These are phyloP conservation scores for Nicotiana undulata DNA, from an alignment of 257 asterid genomes.

Conservation along the genomic window DNA sequence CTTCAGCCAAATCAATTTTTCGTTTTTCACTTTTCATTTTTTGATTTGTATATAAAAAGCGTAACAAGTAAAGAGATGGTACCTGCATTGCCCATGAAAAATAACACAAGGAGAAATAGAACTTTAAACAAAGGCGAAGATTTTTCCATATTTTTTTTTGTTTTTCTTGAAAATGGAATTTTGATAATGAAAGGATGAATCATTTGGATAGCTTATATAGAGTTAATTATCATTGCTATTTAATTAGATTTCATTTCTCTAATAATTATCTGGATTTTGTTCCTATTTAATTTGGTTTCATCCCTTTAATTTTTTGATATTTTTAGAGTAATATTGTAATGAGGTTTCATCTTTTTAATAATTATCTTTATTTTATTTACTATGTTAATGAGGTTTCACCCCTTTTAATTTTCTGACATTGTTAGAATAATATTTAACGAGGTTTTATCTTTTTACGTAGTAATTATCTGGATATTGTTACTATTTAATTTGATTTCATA, in stretches of 20 bases:
- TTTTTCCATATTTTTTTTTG: not conserved
- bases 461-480: not conserved
- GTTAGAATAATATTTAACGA: not conserved
- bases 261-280: not conserved
- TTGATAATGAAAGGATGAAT: not conserved
- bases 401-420: too few species aligned
- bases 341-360: too few species aligned
- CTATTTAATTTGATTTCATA: too few species aligned
- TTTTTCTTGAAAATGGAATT: not conserved
- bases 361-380: too few species aligned
- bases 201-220: not conserved
- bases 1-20: too few species aligned
- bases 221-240: not conserved
- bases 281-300: not conserved
- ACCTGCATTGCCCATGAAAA: not conserved
- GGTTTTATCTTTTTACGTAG: too few species aligned
- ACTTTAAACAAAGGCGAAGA: not conserved
- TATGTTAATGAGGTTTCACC: too few species aligned
- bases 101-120: not conserved
- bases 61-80: not conserved
- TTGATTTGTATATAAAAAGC: not conserved
- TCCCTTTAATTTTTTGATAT: not conserved
- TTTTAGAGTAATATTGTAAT: too few species aligned
- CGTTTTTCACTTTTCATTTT: not conserved
- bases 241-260: not conserved